Evolutionary conservation across 306 rosid species (phyloP).

Genomic region (Macrotyloma uniflorum): DNA sequence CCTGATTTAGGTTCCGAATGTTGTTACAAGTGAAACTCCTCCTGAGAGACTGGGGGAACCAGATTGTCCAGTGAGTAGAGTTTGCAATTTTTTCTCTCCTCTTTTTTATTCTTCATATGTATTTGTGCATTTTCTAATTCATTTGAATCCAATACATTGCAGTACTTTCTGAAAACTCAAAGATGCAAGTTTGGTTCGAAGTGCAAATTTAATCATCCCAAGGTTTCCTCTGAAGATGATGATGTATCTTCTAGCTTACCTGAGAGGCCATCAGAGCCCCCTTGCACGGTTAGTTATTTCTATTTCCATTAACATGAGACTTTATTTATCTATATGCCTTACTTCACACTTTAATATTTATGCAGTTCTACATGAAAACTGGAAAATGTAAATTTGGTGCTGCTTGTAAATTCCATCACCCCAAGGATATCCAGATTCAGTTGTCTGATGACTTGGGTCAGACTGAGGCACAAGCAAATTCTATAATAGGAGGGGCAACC

Average conservation of each 20-base stretch:
- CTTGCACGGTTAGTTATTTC: slow-evolving; percentile 75
- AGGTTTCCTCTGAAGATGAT: slow-evolving; percentile 63
- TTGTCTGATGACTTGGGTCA: slow-evolving; percentile 53
- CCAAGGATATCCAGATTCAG: slow-evolving; percentile 77
- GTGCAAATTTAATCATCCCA: slow-evolving; percentile 97
- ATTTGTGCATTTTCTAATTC: slow-evolving; percentile 37
- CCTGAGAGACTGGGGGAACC: slow-evolving; percentile 91
- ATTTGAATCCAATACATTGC: slow-evolving; percentile 41
- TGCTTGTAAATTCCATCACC: slow-evolving; percentile 91
- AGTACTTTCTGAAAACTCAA: slow-evolving; percentile 91
- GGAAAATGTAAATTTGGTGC: slow-evolving; percentile 87
- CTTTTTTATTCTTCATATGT: slow-evolving; percentile 4
- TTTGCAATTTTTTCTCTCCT: background rate
- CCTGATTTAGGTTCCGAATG: slow-evolving; percentile 69
- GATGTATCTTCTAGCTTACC: slow-evolving; percentile 67
- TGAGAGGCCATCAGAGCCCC: slow-evolving; percentile 86
- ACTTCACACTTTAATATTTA: slow-evolving; percentile 26
- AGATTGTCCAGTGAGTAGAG: slow-evolving; percentile 90
- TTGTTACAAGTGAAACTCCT: slow-evolving; percentile 63
- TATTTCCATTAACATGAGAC: slow-evolving; percentile 29
- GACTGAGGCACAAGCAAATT: slow-evolving; percentile 42
- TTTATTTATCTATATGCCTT: slow-evolving; percentile 26
- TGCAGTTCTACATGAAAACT: slow-evolving; percentile 93
- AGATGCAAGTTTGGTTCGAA: slow-evolving; percentile 91
- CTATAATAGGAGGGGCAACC: slow-evolving; percentile 42